A percentile compares a stretch with the other conserved stretches of the same genome.
phyloP scores from a whole-genome alignment of 305 asterid genomes.

The Plantago rigida region DNA sequence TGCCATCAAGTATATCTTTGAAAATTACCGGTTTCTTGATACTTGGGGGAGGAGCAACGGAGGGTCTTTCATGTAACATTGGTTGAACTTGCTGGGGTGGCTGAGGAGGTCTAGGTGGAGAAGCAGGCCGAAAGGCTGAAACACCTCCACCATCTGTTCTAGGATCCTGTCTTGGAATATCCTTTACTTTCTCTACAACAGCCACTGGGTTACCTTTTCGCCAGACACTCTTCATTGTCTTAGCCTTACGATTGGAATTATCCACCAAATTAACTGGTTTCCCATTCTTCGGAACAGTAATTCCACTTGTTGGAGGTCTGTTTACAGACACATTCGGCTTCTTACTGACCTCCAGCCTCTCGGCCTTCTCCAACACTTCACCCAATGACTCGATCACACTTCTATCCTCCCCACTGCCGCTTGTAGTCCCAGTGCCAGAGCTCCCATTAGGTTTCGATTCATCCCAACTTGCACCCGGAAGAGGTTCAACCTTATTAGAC shows the following conservation, averaged over 20 bases:
- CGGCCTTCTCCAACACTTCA: conserved; percentile 84
- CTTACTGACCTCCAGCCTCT: conserved; percentile 65
- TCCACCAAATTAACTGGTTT: conserved; percentile 36
- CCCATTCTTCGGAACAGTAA: conserved; percentile 40
- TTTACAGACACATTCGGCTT: conserved; percentile 35
- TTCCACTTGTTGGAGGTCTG: conserved; percentile 38
- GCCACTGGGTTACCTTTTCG: conserved; percentile 89
- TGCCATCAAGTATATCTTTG: conserved; percentile 70
- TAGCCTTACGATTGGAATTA: conserved; percentile 39
- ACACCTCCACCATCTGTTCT: conserved; percentile 34
- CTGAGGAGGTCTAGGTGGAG: conserved; percentile 43
- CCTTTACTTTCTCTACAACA: conserved; percentile 47
- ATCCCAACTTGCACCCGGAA: conserved; percentile 33
- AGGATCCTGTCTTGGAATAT: conserved; percentile 40
- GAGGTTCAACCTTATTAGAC: conserved; percentile 37
- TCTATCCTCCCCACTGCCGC: conserved; percentile 44
- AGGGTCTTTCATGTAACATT: conserved; percentile 58
- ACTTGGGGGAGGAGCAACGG: conserved; percentile 59
- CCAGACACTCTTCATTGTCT: conserved; percentile 79
- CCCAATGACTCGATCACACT: conserved; percentile 77
- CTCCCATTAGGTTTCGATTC: conserved; percentile 33
- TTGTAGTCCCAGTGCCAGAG: conserved; percentile 35
- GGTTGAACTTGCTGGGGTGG: conserved; percentile 61
- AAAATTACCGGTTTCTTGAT: conserved; percentile 61
- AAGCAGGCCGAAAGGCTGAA: conserved; percentile 34